Evolutionary conservation across 768 basidiomycete genomes (phyloP), one percentile per base, ranked within the genome.

Genomic region (Suillus subluteus): DNA sequence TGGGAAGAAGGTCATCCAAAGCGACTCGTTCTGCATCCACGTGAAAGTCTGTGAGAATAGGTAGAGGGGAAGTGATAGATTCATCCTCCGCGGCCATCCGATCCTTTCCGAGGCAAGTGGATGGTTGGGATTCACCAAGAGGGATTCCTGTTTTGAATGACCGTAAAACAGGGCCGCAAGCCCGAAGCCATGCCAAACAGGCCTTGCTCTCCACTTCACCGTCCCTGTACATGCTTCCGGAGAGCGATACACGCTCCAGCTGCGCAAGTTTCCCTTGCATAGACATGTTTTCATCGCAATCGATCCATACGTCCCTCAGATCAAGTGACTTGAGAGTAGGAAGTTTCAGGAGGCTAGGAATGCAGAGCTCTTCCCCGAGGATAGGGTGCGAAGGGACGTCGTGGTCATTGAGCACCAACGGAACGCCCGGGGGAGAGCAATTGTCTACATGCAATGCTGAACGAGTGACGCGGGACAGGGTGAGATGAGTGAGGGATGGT

Each of bases 231-330:
- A 77, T 77, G 72, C 76, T 76, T 2, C 76, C 76, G 0, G 77
- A 76, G 69, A 77, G 59, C 0, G 75, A 66, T 38, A 77, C 67
- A 13, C 59, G 70, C 13, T 78, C 62, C 6, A 77, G 12, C 5
- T 64, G 23, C 1, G 70, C 54, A 56, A 75, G 63, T 37, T 70
- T 68, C 11, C 40, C 58, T 18, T 61, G 40, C 11, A 41, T 11
- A 41, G 11, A 12, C 58, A 61, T 61, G 11, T 61, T 41, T 37
- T 74, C 62, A 64, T 77, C 76, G 40, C 75, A 74, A 18, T 89
- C 90, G 65, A 92, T 83, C 76, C 91, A 91, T 0, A 89, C 91
- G 73, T 91, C 90, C 65, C 83, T 84, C 71, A 92, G 86, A 52
- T 82, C 82, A 69, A 92, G 87, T 68, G 82, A 83, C 37, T 80